A percentile compares a stretch with the other conserved stretches of the same genome.
phyloP scores from a whole-genome alignment of 1,284 basidiomycete species.

The Vanrija pseudolonga region DNA sequence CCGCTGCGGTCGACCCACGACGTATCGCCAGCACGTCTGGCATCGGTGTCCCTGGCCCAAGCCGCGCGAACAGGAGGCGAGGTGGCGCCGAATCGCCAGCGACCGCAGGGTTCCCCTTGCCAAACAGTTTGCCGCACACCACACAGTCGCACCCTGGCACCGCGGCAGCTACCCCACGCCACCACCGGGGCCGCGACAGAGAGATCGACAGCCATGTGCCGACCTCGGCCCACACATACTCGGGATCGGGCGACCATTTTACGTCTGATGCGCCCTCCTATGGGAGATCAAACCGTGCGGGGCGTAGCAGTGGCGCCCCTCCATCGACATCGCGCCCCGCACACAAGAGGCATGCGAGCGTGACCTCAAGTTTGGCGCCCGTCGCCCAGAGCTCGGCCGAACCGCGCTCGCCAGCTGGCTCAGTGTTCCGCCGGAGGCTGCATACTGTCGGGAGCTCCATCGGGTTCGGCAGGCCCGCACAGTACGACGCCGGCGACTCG shows the following conservation, averaged over 20 bases:
- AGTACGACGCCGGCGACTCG: slow-evolving; percentile 24
- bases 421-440: slow-evolving; percentile 25
- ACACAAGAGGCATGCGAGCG: not conserved
- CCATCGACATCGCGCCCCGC: too few relatives aligned
- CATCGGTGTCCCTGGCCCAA: slow-evolving; percentile 1
- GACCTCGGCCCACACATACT: too few relatives aligned
- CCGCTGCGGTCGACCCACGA: slow-evolving; percentile 5
- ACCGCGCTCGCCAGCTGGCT: slow-evolving; percentile 20
- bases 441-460: slow-evolving; percentile 35
- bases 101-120: slow-evolving; percentile 1
- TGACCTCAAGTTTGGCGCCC: slow-evolving; percentile 6
- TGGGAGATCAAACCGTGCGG: too few relatives aligned
- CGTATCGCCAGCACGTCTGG: slow-evolving; percentile 8
- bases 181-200: too few relatives aligned
- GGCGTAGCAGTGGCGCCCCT: too few relatives aligned
- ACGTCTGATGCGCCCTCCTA: too few relatives aligned
- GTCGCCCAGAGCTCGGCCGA: not conserved
- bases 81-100: slow-evolving; percentile 4
- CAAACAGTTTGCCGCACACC: not conserved
- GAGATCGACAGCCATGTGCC: too few relatives aligned
- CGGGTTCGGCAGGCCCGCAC: slow-evolving; percentile 29
- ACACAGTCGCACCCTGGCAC: too few relatives aligned
- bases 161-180: too few relatives aligned
- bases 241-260: too few relatives aligned
- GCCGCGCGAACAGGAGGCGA: not conserved